Percentiles rank a stretch among this genome's conserved stretches.
These are phyloP conservation scores for Eryngium alpinum DNA, from an alignment of 140 eudicot genomes.

Conservation along the genomic window DNA sequence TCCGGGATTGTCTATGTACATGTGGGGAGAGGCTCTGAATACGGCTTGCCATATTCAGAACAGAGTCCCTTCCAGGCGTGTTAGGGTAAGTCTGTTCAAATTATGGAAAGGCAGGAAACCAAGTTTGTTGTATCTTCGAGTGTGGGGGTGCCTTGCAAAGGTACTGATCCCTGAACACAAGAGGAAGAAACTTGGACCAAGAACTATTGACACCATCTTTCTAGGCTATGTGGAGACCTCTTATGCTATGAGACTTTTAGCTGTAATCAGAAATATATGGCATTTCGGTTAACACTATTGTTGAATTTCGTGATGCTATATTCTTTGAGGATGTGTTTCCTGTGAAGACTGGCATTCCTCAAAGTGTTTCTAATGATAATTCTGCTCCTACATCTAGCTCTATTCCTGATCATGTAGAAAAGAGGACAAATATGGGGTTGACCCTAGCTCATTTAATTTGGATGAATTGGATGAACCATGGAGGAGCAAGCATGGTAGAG, in stretches of 20 bases:
- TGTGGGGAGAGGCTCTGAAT: conserved; percentile 15
- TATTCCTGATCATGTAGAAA: too few relatives aligned
- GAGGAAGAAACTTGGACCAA: conserved; percentile 12
- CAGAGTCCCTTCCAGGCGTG: not conserved
- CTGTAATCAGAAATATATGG: not conserved
- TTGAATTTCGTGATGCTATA: not conserved
- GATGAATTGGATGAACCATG: too few relatives aligned
- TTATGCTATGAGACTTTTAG: not conserved
- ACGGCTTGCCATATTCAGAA: not conserved
- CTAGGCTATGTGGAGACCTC: not conserved
- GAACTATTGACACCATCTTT: not conserved
- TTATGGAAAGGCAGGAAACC: conserved; percentile 12
- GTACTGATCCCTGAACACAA: conserved; percentile 8
- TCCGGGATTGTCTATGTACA: not conserved
- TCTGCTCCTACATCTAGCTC: too few relatives aligned
- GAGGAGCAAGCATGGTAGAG: too few relatives aligned
- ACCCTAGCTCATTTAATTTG: too few relatives aligned
- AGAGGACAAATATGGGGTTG: too few relatives aligned
- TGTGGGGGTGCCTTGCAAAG: conserved; percentile 19
- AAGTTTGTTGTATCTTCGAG: conserved; percentile 3
- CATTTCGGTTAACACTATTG: not conserved
- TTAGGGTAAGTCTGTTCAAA: not conserved
- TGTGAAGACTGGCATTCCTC: not conserved
- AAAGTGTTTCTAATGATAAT: too few relatives aligned
- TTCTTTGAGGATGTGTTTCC: conserved; percentile 7